A percentile compares a stretch with the other conserved stretches of the same genome.
Conservation (phyloP, 1,284 basidiomycete genomes). For the Apiotrichum akiyoshidainum region DNA sequence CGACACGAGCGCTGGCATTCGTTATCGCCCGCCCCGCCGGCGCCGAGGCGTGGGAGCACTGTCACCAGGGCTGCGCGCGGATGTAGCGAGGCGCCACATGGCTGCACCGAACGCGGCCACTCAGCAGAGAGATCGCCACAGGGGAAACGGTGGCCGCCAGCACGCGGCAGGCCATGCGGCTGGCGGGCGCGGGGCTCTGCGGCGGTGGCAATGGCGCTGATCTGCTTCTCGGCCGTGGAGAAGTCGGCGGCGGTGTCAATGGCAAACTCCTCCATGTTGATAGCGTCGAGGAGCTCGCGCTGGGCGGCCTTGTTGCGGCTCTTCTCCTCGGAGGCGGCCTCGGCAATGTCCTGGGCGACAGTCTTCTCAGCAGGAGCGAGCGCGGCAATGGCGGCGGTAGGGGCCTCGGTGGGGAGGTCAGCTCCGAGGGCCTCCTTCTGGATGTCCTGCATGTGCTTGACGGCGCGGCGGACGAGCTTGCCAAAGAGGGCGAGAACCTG, state of each 20-base stretch:
- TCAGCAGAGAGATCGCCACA: too few species aligned
- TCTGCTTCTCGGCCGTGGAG: slow-evolving; percentile 67
- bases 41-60: too few species aligned
- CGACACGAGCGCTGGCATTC: too few species aligned
- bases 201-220: slow-evolving; percentile 55
- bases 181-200: too few species aligned
- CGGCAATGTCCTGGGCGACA: slow-evolving; percentile 60
- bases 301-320: slow-evolving; percentile 55
- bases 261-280: slow-evolving; percentile 81
- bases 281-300: slow-evolving; percentile 74
- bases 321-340: slow-evolving; percentile 50
- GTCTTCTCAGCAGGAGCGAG: slow-evolving; percentile 44
- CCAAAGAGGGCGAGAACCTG: slow-evolving; percentile 88
- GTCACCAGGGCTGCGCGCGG: too few species aligned
- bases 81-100: too few species aligned
- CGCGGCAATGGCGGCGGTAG: background rate
- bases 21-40: too few species aligned
- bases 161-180: too few species aligned
- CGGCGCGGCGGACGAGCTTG: slow-evolving; percentile 84
- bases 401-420: slow-evolving; percentile 51
- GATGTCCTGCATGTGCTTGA: slow-evolving; percentile 72
- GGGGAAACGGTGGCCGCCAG: too few species aligned
- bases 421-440: slow-evolving; percentile 72
- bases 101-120: too few species aligned
- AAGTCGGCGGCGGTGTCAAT: slow-evolving; percentile 73